Conservation (phyloP, 2,329 filamentous ascomycete genomes). For the Phialophora chinensis region DNA sequence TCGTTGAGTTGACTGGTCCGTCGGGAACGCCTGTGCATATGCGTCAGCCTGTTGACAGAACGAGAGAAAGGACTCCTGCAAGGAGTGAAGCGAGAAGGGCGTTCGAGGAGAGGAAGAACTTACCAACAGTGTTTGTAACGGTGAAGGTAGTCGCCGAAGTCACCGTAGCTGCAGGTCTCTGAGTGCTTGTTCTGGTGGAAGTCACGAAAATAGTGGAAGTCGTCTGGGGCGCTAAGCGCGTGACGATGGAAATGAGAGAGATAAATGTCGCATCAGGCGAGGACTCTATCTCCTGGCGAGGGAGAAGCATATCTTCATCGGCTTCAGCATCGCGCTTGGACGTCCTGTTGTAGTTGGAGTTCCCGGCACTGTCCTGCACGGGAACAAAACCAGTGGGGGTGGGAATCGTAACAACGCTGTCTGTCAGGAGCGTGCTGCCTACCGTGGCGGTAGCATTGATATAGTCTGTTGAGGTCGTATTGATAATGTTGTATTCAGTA, state of each 20-base stretch:
- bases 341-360: constrained; percentile 4
- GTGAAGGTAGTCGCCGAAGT: constrained; percentile 5
- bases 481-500: background rate
- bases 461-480: background rate
- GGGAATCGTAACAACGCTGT: background rate
- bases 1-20: constrained; percentile 2
- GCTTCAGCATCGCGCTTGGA: background rate
- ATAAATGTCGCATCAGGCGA: constrained; percentile 1
- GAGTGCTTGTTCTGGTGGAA: constrained; percentile 9
- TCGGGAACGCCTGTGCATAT: constrained; percentile 3
- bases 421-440: background rate
- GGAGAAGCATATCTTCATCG: background rate
- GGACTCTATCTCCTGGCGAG: background rate
- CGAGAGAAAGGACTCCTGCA: background rate
- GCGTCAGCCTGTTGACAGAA: background rate
- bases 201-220: constrained; percentile 9
- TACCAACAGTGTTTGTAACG: constrained; percentile 6
- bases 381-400: constrained; percentile 10
- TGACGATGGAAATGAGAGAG: constrained; percentile 14
- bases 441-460: constrained; percentile 5
- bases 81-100: background rate
- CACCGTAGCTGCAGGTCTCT: background rate
- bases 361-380: constrained; percentile 4
- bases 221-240: constrained; percentile 1
- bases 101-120: background rate